Percentiles rank a stretch among this genome's conserved stretches.
Evolutionary conservation across 176 grass and related monocot genomes (phyloP).

Genomic region (sorghum (Sorghum bicolor)): DNA sequence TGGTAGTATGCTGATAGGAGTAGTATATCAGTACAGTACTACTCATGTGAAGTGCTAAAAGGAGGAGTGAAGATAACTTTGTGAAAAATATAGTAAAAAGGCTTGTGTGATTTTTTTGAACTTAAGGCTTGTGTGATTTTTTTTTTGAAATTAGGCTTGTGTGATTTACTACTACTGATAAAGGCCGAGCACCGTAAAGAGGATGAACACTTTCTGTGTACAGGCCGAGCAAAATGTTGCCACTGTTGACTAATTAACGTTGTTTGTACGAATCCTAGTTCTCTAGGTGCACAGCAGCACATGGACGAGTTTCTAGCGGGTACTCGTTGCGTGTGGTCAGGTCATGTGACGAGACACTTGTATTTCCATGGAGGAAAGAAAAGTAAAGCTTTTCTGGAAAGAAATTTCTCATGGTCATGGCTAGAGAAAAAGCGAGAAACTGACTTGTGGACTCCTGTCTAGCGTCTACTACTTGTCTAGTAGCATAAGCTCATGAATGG

Average conservation of each 20-base stretch:
- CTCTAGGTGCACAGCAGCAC: not conserved
- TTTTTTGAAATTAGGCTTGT: too few relatives aligned
- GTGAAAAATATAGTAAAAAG: not conserved
- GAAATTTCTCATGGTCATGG: not conserved
- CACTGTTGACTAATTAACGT: not conserved
- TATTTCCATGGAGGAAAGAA: not conserved
- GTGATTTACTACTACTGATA: not conserved
- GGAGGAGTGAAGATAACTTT: conserved; percentile 10
- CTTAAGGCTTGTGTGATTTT: too few relatives aligned
- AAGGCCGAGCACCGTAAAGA: conserved; percentile 13
- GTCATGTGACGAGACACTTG: conserved; percentile 10
- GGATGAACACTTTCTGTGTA: not conserved
- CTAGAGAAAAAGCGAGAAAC: not conserved
- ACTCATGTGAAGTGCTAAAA: conserved; percentile 14
- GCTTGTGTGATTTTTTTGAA: conserved; percentile 13
- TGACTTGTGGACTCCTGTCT: conserved; percentile 19
- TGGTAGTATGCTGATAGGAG: too few relatives aligned
- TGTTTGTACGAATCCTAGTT: not conserved
- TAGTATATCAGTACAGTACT: not conserved
- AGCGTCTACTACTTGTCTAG: not conserved
- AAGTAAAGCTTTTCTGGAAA: conserved; percentile 5
- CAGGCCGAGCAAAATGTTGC: not conserved
- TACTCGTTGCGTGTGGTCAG: conserved; percentile 2
- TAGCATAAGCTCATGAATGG: not conserved
- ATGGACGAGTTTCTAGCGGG: not conserved